Conservation (phyloP, 2,329 filamentous ascomycete genomes). For the Aspergillus ibericus region DNA sequence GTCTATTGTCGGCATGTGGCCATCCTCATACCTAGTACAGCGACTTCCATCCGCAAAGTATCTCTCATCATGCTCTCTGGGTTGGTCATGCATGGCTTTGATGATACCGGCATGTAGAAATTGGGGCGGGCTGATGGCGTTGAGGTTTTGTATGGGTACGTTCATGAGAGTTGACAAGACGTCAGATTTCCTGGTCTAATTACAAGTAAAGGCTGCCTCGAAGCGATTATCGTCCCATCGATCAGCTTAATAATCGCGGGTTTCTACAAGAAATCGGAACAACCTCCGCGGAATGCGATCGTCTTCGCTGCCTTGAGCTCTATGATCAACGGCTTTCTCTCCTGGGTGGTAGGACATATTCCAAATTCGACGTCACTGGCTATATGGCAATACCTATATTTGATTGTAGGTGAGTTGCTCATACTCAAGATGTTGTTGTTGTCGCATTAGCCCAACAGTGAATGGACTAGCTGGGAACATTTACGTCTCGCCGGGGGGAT, state of each 20-base stretch:
- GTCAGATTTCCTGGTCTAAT: no score
- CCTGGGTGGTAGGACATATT: slow-evolving; percentile 58
- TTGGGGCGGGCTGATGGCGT: slow-evolving; percentile 46
- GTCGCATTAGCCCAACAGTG: no score
- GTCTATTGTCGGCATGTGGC: slow-evolving; percentile 50
- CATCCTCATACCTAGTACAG: slow-evolving; percentile 44
- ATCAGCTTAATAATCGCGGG: slow-evolving; percentile 38
- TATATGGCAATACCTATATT: slow-evolving; percentile 61
- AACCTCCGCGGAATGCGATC: slow-evolving; percentile 38
- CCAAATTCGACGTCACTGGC: slow-evolving; percentile 40
- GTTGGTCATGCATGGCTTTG: slow-evolving; percentile 52
- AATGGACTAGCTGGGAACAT: no score
- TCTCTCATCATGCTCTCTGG: slow-evolving; percentile 55
- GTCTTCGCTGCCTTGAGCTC: slow-evolving; percentile 39
- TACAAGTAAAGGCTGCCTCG: slow-evolving; percentile 25
- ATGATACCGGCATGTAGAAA: slow-evolving; percentile 52
- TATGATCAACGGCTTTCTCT: slow-evolving; percentile 33
- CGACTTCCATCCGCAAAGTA: slow-evolving; percentile 51
- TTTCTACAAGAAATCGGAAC: slow-evolving; percentile 42
- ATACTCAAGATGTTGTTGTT: neutral
- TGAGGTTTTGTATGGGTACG: slow-evolving; percentile 39
- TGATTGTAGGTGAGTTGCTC: slow-evolving; percentile 39
- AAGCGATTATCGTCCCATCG: slow-evolving; percentile 36
- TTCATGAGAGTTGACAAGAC: no score
- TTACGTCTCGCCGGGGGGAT: no score